Evolutionary conservation across 73 alveolate species (phyloP).

Genomic region (Tetrahymena elliotti): DNA sequence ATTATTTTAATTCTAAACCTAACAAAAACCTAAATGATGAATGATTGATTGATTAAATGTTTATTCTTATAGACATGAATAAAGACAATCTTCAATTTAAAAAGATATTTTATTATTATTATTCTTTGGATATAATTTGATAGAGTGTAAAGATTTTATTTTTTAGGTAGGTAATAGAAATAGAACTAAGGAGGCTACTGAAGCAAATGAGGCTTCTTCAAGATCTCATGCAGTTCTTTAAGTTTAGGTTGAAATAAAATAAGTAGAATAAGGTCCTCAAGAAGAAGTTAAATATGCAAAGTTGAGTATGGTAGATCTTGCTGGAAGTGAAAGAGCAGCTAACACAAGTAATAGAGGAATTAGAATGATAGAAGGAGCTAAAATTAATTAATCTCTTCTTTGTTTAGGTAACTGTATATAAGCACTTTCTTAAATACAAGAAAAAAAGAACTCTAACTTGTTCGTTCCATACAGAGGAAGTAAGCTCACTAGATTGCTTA

Average conservation of each 20-base stretch:
- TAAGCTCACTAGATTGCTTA: slow-evolving; percentile 93
- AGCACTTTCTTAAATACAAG: slow-evolving; percentile 89
- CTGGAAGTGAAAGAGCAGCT: slow-evolving; percentile 97
- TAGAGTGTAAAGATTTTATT: background rate
- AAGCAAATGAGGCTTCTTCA: slow-evolving; percentile 93
- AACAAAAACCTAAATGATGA: no score
- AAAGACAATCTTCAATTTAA: no score
- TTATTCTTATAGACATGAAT: no score
- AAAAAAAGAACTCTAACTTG: slow-evolving; percentile 62
- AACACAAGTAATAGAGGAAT: slow-evolving; percentile 95
- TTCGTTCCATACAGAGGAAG: slow-evolving; percentile 98
- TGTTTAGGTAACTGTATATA: slow-evolving; percentile 98
- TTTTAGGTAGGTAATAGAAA: slow-evolving; percentile 83
- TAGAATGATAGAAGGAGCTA: slow-evolving; percentile 98
- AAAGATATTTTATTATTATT: no score
- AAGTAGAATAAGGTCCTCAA: slow-evolving; percentile 69
- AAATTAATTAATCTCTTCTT: slow-evolving; percentile 89
- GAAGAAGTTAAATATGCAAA: slow-evolving; percentile 81
- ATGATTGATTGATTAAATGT: no score
- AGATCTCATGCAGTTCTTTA: slow-evolving; percentile 92
- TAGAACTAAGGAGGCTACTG: slow-evolving; percentile 98
- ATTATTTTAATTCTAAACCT: no score
- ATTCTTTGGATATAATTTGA: no score
- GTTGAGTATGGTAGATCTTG: slow-evolving; percentile 89
- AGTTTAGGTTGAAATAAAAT: slow-evolving; percentile 73